These are phyloP conservation scores for Albizia julibrissin DNA, from an alignment of 306 rosid genomes.

Conservation along the genomic window DNA sequence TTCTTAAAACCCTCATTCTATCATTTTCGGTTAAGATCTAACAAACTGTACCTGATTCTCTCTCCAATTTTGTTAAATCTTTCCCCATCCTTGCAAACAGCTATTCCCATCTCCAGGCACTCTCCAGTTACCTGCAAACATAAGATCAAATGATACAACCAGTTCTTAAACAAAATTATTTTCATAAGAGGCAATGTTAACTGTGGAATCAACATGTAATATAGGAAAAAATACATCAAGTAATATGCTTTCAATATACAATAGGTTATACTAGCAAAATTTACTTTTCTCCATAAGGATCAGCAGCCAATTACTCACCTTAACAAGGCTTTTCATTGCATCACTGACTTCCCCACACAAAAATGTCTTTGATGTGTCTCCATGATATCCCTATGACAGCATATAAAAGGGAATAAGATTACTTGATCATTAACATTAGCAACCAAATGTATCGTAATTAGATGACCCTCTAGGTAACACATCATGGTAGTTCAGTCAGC, in stretches of 20 bases:
- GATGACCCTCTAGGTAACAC: neutral
- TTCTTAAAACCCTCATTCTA: neutral
- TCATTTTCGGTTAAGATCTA: neutral
- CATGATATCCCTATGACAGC: conserved; percentile 86
- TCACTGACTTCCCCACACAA: conserved; percentile 85
- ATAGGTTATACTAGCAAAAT: neutral
- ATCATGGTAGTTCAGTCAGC: neutral
- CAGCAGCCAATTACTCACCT: conserved; percentile 51
- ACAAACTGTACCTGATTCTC: conserved; percentile 66
- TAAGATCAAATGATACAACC: conserved; percentile 18
- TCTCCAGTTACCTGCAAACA: conserved; percentile 76
- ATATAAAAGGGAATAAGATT: conserved; percentile 11
- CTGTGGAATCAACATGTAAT: neutral
- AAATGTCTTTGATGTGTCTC: conserved; percentile 95
- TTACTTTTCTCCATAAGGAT: neutral
- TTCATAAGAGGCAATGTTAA: conserved; percentile 9
- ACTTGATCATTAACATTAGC: conserved; percentile 20
- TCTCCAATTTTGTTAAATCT: conserved; percentile 89
- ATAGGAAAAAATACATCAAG: conserved; percentile 21
- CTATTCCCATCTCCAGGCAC: conserved; percentile 90
- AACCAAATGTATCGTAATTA: neutral
- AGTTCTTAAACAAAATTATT: conserved; percentile 19
- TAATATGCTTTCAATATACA: conserved; percentile 5
- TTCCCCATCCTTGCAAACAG: conserved; percentile 88
- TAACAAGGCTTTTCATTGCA: conserved; percentile 65